These are phyloP conservation scores for Tricholoma hemisulphureum DNA, from an alignment of 768 basidiomycete species.

Conservation along the genomic window DNA sequence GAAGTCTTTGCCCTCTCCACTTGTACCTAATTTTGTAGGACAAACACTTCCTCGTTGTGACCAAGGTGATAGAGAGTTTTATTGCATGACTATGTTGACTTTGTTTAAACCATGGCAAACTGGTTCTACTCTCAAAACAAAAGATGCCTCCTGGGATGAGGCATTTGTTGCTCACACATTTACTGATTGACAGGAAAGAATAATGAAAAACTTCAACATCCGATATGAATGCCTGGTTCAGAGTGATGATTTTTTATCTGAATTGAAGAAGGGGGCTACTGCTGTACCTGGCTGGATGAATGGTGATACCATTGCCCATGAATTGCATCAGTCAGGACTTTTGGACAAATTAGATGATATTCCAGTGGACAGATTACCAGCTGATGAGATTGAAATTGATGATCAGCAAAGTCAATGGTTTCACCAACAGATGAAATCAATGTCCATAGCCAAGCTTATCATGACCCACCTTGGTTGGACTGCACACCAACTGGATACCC, in stretches of 20 bases:
- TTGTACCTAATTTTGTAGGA: constrained; percentile 2
- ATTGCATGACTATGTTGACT: constrained; percentile 29
- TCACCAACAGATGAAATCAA: neutral
- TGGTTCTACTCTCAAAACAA: constrained; percentile 16
- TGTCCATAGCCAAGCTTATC: neutral
- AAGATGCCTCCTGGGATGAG: constrained; percentile 20
- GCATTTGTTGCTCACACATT: constrained; percentile 19
- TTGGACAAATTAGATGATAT: neutral
- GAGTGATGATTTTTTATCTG: constrained; percentile 26
- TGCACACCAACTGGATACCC: neutral
- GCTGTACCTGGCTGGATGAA: neutral
- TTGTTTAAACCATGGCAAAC: constrained; percentile 27
- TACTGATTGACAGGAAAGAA: constrained; percentile 1
- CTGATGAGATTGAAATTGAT: neutral
- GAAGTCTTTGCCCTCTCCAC: neutral
- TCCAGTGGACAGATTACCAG: neutral
- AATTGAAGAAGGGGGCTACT: constrained; percentile 8
- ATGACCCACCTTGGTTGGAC: neutral
- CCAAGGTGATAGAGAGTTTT: constrained; percentile 27
- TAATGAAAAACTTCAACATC: constrained; percentile 30
- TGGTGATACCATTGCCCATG: neutral
- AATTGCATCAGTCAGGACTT: neutral
- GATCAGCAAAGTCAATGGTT: neutral
- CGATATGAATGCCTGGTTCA: constrained; percentile 31
- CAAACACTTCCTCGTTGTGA: constrained; percentile 21